A percentile compares a stretch with the other conserved stretches of the same genome.
phyloP scores from a whole-genome alignment of 305 asterid species.

The Fraxinus ornus region DNA sequence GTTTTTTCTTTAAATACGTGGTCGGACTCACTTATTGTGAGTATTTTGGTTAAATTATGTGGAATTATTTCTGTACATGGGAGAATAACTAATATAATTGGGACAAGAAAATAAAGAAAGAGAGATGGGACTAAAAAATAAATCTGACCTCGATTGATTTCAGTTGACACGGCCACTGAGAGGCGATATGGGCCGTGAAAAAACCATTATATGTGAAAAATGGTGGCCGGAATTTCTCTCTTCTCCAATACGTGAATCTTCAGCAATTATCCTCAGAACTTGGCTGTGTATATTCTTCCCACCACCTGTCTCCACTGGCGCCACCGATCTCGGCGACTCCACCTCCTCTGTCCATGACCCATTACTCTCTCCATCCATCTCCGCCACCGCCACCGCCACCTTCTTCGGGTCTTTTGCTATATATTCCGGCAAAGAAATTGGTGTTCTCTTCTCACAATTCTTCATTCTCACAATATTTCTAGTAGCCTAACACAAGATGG shows the following conservation, averaged over 20 bases:
- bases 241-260: constrained; percentile 57
- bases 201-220: constrained; percentile 24
- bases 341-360: constrained; percentile 30
- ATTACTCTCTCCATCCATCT: constrained; percentile 30
- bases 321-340: constrained; percentile 32
- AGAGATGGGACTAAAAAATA: too few relatives aligned
- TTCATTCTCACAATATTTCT: constrained; percentile 13
- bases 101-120: too few relatives aligned
- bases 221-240: constrained; percentile 20
- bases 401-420: neutral
- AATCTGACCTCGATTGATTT: constrained; percentile 15
- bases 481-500: neutral
- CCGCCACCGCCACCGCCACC: constrained; percentile 15
- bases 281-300: constrained; percentile 38
- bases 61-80: too few relatives aligned
- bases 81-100: too few relatives aligned
- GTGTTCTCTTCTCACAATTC: neutral
- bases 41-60: too few relatives aligned
- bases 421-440: constrained; percentile 21
- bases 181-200: constrained; percentile 49
- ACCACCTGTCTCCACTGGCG: neutral
- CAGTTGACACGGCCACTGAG: constrained; percentile 37
- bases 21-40: too few relatives aligned
- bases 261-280: constrained; percentile 53
- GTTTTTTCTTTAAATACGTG: too few relatives aligned